A percentile compares a stretch with the other conserved stretches of the same genome.
Conservation (phyloP, 768 basidiomycete species). For the Mrakia blollopis region DNA sequence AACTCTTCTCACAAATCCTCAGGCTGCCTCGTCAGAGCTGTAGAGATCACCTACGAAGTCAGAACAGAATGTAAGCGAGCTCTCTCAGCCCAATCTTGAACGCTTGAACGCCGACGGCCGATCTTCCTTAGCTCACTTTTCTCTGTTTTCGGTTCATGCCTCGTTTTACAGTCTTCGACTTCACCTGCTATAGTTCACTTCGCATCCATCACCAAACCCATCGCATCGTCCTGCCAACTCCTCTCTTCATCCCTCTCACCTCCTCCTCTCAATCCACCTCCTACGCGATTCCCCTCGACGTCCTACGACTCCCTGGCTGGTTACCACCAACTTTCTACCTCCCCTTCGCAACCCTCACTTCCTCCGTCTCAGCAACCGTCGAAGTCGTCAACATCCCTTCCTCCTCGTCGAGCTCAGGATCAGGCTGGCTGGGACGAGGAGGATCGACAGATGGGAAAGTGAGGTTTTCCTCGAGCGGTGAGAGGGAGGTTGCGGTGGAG, state of each 20-base stretch:
- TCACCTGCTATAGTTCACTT: not conserved
- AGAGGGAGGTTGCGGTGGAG: not conserved
- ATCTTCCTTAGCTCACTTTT: not conserved
- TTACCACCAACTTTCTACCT: not conserved
- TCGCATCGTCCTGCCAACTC: slow-evolving; percentile 1
- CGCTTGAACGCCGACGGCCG: no score
- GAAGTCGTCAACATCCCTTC: not conserved
- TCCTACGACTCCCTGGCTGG: not conserved
- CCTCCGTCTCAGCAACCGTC: slow-evolving; percentile 3
- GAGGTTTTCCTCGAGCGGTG: not conserved
- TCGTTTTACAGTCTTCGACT: not conserved
- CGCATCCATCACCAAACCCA: slow-evolving; percentile 6
- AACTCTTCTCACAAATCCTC: not conserved
- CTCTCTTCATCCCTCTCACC: not conserved
- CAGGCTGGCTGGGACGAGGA: not conserved
- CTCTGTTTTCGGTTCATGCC: not conserved
- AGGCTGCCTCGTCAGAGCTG: not conserved
- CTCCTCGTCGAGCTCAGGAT: not conserved
- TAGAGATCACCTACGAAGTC: slow-evolving; percentile 2
- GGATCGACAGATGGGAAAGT: not conserved
- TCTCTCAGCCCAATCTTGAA: not conserved
- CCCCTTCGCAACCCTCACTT: not conserved
- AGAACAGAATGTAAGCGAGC: slow-evolving; percentile 5
- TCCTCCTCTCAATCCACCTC: not conserved
- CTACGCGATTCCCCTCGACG: not conserved